Percentiles rank a stretch among this genome's conserved stretches.
Evolutionary conservation across 2,329 filamentous ascomycete species (phyloP).

Genomic region (Zymoseptoria crescenta): DNA sequence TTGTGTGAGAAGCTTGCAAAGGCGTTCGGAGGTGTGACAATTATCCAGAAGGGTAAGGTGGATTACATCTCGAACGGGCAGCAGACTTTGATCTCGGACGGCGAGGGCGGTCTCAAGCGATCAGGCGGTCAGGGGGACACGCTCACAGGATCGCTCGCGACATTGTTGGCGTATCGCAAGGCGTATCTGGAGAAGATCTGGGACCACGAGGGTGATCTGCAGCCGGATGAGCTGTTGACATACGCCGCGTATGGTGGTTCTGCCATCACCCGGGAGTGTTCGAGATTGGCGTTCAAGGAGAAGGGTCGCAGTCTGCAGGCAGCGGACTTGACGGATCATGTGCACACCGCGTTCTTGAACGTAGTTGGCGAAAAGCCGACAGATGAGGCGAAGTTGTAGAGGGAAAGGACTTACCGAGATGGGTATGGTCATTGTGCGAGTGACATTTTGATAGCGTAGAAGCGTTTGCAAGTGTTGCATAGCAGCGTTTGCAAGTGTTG

Average conservation of each 20-base stretch:
- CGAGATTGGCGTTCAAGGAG: constrained; percentile 74
- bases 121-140: constrained; percentile 95
- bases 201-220: constrained; percentile 53
- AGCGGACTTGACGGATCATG: constrained; percentile 84
- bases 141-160: constrained; percentile 80
- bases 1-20: constrained; percentile 63
- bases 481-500: neutral
- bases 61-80: constrained; percentile 79
- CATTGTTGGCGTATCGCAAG: constrained; percentile 78
- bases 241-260: constrained; percentile 82
- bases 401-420: neutral
- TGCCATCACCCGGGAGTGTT: constrained; percentile 83
- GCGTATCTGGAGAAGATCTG: constrained; percentile 80
- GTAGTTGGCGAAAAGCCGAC: constrained; percentile 47
- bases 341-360: constrained; percentile 71
- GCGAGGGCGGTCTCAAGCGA: constrained; percentile 76
- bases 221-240: constrained; percentile 53
- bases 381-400: constrained; percentile 19
- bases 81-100: constrained; percentile 66
- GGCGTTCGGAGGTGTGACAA: constrained; percentile 76
- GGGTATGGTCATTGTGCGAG: neutral
- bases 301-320: constrained; percentile 85
- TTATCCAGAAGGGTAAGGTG: constrained; percentile 78
- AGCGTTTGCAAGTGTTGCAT: neutral
- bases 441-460: neutral